These are phyloP conservation scores for Ganoderma meredithae DNA, from an alignment of 1,284 basidiomycete genomes.

Conservation along the genomic window DNA sequence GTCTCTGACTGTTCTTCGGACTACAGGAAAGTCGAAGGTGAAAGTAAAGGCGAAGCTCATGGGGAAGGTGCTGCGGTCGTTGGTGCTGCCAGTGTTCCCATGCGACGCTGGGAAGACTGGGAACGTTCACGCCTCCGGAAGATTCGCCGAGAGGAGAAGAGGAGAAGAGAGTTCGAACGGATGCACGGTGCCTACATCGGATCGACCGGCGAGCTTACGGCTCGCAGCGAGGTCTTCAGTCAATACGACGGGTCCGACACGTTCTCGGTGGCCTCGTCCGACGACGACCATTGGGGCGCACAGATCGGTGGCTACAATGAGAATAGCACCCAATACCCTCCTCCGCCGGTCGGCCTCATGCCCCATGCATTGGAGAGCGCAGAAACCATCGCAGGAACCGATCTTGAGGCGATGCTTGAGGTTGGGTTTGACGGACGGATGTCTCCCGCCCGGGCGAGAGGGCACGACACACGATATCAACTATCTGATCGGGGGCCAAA, in stretches of 20 bases:
- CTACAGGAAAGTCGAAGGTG: constrained; percentile 91
- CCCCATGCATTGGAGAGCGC: constrained; percentile 58
- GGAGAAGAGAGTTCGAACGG: constrained; percentile 82
- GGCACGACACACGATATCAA: constrained; percentile 61
- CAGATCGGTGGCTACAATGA: constrained; percentile 93
- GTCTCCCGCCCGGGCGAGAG: constrained; percentile 40
- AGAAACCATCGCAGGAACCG: constrained; percentile 73
- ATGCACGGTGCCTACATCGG: constrained; percentile 71
- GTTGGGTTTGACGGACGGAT: constrained; percentile 82
- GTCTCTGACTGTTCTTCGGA: constrained; percentile 18
- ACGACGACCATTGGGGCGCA: constrained; percentile 93
- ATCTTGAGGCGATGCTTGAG: constrained; percentile 91
- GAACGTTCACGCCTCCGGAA: constrained; percentile 96
- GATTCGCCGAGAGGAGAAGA: constrained; percentile 87
- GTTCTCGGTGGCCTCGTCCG: constrained; percentile 82
- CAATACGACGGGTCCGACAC: constrained; percentile 80
- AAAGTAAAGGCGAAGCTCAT: constrained; percentile 80
- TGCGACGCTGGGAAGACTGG: constrained; percentile 99
- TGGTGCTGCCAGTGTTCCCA: constrained; percentile 75
- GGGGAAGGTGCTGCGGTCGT: constrained; percentile 68
- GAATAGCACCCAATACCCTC: constrained; percentile 77
- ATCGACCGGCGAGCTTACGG: constrained; percentile 67
- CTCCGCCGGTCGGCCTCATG: constrained; percentile 80
- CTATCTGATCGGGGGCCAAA: constrained; percentile 56
- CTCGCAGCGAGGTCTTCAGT: constrained; percentile 61